phyloP scores from a whole-genome alignment of 2,329 filamentous ascomycete genomes.

The Fusarium siculi region DNA sequence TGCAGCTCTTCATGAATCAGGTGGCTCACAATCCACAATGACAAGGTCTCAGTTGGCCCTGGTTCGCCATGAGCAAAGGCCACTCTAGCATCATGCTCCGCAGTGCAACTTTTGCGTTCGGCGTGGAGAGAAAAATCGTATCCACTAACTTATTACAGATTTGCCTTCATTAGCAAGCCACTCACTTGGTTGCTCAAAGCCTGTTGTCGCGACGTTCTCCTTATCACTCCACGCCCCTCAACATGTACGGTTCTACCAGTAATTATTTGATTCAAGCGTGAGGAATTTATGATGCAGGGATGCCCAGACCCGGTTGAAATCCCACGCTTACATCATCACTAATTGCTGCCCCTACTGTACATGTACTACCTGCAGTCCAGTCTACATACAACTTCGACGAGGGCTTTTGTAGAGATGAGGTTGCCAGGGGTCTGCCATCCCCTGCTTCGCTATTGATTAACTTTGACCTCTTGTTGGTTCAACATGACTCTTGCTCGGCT shows the following conservation, averaged over 20 bases:
- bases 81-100: conserved; percentile 15
- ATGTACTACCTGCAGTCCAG: background rate
- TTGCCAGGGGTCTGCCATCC: conserved; percentile 24
- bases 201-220: conserved; percentile 8
- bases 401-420: conserved; percentile 26
- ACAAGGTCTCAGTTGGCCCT: conserved; percentile 15
- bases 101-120: conserved; percentile 24
- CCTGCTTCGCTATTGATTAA: conserved; percentile 19
- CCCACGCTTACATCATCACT: conserved; percentile 25
- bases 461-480: conserved; percentile 8
- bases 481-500: conserved; percentile 6
- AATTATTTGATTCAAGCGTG: conserved; percentile 13
- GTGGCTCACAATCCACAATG: conserved; percentile 3
- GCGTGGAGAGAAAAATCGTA: conserved; percentile 24
- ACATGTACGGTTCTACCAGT: conserved; percentile 11
- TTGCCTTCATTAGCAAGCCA: conserved; percentile 39
- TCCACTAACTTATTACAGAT: conserved; percentile 31
- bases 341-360: background rate
- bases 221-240: conserved; percentile 21
- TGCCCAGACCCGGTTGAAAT: conserved; percentile 15
- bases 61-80: conserved; percentile 1
- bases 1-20: conserved; percentile 6
- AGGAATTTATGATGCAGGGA: conserved; percentile 37
- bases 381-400: conserved; percentile 8
- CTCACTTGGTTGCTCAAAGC: conserved; percentile 3